A percentile compares a stretch with the other conserved stretches of the same genome.
phyloP scores from a whole-genome alignment of 257 asterid species.

The Misopates orontium region DNA sequence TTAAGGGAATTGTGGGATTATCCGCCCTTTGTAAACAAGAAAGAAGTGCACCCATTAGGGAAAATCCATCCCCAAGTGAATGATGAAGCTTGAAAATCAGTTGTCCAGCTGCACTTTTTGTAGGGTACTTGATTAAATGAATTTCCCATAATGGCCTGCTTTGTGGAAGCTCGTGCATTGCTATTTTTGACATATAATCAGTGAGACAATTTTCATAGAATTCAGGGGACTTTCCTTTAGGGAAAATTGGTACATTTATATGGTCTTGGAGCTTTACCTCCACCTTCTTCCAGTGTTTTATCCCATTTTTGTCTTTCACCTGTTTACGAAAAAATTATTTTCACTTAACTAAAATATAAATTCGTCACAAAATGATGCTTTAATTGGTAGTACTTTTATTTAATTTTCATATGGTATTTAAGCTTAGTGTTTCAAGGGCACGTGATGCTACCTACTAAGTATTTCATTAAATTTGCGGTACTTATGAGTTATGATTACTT shows the following conservation, averaged over 20 bases:
- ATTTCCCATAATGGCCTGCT: constrained; percentile 41
- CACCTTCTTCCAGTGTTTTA: constrained; percentile 37
- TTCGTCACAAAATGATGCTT: no score
- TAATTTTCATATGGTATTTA: no score
- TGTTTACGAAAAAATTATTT: constrained; percentile 4
- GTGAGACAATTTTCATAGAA: constrained; percentile 30
- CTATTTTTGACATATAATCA: constrained; percentile 30
- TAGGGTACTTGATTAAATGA: constrained; percentile 38
- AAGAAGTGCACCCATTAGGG: constrained; percentile 44
- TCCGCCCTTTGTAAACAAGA: constrained; percentile 39
- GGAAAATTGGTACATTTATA: constrained; percentile 23
- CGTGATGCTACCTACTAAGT: no score
- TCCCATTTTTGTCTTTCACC: constrained; percentile 30
- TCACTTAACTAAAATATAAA: no score
- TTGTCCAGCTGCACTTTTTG: constrained; percentile 32
- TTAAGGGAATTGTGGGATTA: constrained; percentile 34
- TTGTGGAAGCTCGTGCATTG: constrained; percentile 22
- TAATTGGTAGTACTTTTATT: no score
- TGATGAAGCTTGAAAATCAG: constrained; percentile 39
- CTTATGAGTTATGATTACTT: no score
- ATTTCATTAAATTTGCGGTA: no score
- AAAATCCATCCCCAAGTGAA: constrained; percentile 42
- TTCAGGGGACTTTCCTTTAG: constrained; percentile 15
- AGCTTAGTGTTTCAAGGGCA: no score
- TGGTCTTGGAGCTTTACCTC: constrained; percentile 33